Percentiles rank a stretch among this genome's conserved stretches.
Evolutionary conservation across 805 yeast species (phyloP).

Genomic region (Groenewaldozyma tartarivorans): DNA sequence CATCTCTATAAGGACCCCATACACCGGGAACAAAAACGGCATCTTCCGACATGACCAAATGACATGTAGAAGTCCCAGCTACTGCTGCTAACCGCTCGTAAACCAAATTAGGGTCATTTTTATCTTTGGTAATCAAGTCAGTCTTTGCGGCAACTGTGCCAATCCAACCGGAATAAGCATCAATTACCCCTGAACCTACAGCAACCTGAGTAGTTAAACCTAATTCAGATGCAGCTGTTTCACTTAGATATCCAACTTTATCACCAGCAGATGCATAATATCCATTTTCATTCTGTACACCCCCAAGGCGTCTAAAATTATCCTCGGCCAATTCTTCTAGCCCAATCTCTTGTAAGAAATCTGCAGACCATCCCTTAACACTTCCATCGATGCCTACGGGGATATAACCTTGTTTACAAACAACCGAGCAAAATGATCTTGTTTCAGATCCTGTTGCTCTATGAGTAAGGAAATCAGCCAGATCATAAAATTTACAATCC

Average conservation of each 20-base stretch:
- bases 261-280: constrained; percentile 82
- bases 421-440: constrained; percentile 81
- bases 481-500: constrained; percentile 74
- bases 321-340: constrained; percentile 70
- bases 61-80: constrained; percentile 98
- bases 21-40: constrained; percentile 92
- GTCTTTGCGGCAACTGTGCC: constrained; percentile 94
- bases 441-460: constrained; percentile 83
- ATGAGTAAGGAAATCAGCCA: constrained; percentile 86
- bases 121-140: constrained; percentile 33
- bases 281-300: constrained; percentile 66
- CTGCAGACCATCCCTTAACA: constrained; percentile 79
- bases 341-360: constrained; percentile 59
- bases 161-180: constrained; percentile 98
- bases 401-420: constrained; percentile 91
- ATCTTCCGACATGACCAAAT: constrained; percentile 74
- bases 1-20: constrained; percentile 98
- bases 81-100: constrained; percentile 92
- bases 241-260: constrained; percentile 62
- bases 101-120: constrained; percentile 28
- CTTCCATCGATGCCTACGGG: constrained; percentile 90
- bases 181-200: constrained; percentile 94
- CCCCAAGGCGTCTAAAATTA: constrained; percentile 74
- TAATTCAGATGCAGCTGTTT: constrained; percentile 63
- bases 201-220: constrained; percentile 73